Evolutionary conservation across 257 asterid species (phyloP), one percentile per base, ranked within the genome.

Genomic region (Solanum pinnatisectum): DNA sequence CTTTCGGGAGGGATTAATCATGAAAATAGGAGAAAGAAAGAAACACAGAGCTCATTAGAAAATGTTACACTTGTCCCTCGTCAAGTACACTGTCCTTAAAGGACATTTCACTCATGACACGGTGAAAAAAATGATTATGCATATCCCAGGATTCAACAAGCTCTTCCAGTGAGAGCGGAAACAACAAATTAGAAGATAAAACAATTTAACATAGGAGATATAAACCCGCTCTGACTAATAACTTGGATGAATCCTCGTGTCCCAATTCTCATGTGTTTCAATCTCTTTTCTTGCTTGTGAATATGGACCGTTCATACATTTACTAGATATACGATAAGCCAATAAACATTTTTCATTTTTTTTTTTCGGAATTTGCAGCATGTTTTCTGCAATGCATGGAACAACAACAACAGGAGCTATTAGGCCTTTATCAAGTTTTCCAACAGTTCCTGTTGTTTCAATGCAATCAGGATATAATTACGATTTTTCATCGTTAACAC

Each of bases 401-500:
- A 74, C 83, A 59, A 25, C 90, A 33, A 30, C 87, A 70, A 39
- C 87, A 33, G 90, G 79, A 77, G 23, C 74, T 15, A 77, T 44
- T 14, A 86, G 88, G 87, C 89, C 87, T 79, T 59, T 78, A 30
- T n/a, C 92, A 25, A 30, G 87, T 44, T 12, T 87, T 59, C 72
- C 76, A 76, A 83, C 85, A 18, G 86, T 90, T 4, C 15, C 88
- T 42, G 90, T 65, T 70, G 90, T 49, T 84, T 86, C 89, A 87
- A 59, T 67, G 18, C 89, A 87, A 9, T 88, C 90, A 4, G 90
- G 88, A 83, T 73, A 73, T 30, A 81, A 44, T 46, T 85, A 87
- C 18, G 92, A 91, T 59, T 87, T 89, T 73, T 91, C 91, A 59
- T 79, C 90, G n/a, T 85, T 88, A 76, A 44, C 49, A 49, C 88